phyloP scores from a whole-genome alignment of 1,139 yeast genomes.

The Hyphopichia khmerensis region DNA sequence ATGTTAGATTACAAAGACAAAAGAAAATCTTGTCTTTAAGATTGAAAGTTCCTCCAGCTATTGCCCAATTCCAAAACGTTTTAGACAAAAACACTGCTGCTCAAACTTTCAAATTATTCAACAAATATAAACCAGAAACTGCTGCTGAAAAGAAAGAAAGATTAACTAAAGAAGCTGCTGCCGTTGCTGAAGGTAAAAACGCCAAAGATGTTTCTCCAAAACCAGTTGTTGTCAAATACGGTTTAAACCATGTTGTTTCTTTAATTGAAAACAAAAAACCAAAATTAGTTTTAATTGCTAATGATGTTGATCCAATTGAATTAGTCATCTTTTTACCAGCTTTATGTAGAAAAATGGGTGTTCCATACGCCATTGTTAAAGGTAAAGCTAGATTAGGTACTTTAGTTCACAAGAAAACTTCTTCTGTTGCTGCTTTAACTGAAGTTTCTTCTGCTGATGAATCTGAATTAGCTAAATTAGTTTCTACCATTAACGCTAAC shows the following conservation, averaged over 20 bases:
- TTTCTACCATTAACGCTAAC: constrained; percentile 85
- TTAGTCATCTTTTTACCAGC: constrained; percentile 91
- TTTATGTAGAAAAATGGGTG: constrained; percentile 94
- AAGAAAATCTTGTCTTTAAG: constrained; percentile 85
- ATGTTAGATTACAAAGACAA: constrained; percentile 93
- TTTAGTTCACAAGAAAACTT: constrained; percentile 88
- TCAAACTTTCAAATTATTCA: constrained; percentile 86
- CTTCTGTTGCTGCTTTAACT: constrained; percentile 89
- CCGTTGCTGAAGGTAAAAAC: constrained; percentile 90
- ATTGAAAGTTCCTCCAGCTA: constrained; percentile 93
- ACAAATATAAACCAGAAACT: constrained; percentile 96
- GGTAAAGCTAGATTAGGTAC: constrained; percentile 96
- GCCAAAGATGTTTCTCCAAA: constrained; percentile 88
- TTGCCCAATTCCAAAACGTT: constrained; percentile 85
- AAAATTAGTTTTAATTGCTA: constrained; percentile 85
- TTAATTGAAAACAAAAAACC: constrained; percentile 93
- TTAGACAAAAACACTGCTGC: constrained; percentile 95
- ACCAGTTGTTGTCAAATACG: constrained; percentile 90
- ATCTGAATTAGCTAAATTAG: constrained; percentile 80
- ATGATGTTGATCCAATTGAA: constrained; percentile 95
- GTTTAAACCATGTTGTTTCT: constrained; percentile 93
- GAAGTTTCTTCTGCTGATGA: constrained; percentile 88
- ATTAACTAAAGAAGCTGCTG: constrained; percentile 93
- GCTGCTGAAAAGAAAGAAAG: constrained; percentile 93
- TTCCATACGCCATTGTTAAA: constrained; percentile 92